phyloP scores from a whole-genome alignment of 306 rosid genomes.

The Castanospermum australe region DNA sequence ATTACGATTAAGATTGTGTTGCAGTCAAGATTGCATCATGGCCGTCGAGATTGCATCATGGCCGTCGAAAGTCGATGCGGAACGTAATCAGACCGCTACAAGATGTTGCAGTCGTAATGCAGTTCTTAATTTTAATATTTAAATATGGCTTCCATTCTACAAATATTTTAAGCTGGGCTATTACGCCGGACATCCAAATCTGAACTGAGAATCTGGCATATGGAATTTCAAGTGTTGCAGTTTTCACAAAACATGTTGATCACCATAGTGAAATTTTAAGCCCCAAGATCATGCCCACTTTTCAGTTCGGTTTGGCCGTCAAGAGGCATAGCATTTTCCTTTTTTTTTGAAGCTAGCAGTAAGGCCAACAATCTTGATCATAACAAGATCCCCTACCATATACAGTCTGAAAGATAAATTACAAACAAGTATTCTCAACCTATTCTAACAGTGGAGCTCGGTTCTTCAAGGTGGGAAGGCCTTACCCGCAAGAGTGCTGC shows the following conservation, averaged over 20 bases:
- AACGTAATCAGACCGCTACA: no score
- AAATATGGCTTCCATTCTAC: background rate
- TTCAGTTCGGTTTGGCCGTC: background rate
- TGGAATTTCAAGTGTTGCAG: background rate
- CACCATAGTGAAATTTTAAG: background rate
- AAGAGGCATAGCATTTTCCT: background rate
- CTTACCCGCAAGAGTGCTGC: no score
- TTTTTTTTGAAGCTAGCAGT: background rate
- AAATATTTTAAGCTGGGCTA: background rate
- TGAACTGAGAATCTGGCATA: background rate
- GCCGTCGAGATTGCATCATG: no score
- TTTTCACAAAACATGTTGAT: background rate
- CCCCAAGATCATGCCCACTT: background rate
- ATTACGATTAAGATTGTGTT: no score
- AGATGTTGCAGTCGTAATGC: no score
- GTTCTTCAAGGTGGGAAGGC: no score
- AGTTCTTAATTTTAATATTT: no score
- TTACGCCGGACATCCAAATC: background rate
- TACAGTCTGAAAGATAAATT: slow-evolving; percentile 26
- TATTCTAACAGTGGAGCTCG: no score
- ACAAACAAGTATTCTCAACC: slow-evolving; percentile 8
- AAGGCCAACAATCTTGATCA: background rate
- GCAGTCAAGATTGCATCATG: no score
- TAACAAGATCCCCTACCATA: background rate
- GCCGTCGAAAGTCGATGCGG: no score